phyloP scores from a whole-genome alignment of 495 filamentous ascomycete species.

The Xylona heveae region DNA sequence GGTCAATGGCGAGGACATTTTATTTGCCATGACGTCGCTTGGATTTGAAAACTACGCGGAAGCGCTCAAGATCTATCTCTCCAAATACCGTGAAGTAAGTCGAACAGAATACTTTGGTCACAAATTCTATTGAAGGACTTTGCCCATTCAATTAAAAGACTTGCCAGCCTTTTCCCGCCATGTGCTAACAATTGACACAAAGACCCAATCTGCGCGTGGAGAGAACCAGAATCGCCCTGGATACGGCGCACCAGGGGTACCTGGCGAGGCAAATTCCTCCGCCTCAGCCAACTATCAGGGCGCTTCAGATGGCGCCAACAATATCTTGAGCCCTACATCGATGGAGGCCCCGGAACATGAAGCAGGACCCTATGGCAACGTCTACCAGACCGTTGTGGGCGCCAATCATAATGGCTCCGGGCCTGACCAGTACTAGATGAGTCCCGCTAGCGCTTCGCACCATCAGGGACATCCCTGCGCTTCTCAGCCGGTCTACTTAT shows the following conservation, averaged over 20 bases:
- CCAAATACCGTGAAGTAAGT: constrained; percentile 94
- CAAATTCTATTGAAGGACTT: constrained; percentile 4
- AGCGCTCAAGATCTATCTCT: constrained; percentile 91
- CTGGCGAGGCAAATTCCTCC: constrained; percentile 15
- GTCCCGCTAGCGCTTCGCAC: too few species aligned
- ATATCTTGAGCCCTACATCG: constrained; percentile 32
- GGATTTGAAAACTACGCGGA: constrained; percentile 98
- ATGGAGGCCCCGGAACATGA: constrained; percentile 39
- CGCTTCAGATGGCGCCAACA: constrained; percentile 31
- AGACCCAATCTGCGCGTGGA: constrained; percentile 59
- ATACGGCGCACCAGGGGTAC: constrained; percentile 23
- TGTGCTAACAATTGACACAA: constrained; percentile 3
- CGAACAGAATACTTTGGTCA: constrained; percentile 13
- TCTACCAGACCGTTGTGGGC: constrained; percentile 38
- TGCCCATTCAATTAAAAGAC: constrained; percentile 5
- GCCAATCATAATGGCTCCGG: constrained; percentile 48
- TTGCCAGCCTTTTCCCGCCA: not conserved
- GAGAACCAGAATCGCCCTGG: constrained; percentile 50
- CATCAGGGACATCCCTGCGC: constrained; percentile 1
- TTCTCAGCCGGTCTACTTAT: too few species aligned
- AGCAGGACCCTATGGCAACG: constrained; percentile 29
- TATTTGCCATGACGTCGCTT: constrained; percentile 97
- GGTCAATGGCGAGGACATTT: constrained; percentile 93
- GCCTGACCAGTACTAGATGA: constrained; percentile 21
- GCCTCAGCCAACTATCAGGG: constrained; percentile 27